A percentile compares a stretch with the other conserved stretches of the same genome.
phyloP scores from a whole-genome alignment of 306 rosid species.

The Neltuma alba region DNA sequence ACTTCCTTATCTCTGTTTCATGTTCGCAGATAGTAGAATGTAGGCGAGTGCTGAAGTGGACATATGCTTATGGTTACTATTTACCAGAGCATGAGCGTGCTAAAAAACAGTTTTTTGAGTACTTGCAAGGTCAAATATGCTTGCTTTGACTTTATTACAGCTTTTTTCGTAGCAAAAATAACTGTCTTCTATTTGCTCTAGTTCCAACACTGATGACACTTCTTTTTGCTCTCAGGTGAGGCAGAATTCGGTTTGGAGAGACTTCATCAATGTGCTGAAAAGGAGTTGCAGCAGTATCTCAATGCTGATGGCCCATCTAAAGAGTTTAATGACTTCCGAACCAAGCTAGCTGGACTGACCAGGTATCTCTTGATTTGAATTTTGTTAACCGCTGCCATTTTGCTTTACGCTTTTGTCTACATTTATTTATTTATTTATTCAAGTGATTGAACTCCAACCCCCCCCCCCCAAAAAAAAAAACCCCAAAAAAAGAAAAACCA shows the following conservation, averaged over 20 bases:
- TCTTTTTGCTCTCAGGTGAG: conserved; percentile 58
- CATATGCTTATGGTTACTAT: conserved; percentile 92
- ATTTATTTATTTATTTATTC: background rate
- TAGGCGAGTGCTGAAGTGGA: conserved; percentile 95
- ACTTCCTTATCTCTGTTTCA: conserved; percentile 30
- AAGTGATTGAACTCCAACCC: background rate
- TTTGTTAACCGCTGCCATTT: background rate
- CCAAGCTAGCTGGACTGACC: conserved; percentile 81
- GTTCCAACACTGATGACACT: conserved; percentile 26
- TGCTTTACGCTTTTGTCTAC: background rate
- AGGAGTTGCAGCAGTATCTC: conserved; percentile 69
- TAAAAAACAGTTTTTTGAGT: conserved; percentile 73
- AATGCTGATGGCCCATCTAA: conserved; percentile 54
- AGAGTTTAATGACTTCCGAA: conserved; percentile 83
- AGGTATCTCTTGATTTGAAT: conserved; percentile 35
- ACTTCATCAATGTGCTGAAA: conserved; percentile 84
- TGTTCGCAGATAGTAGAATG: conserved; percentile 88
- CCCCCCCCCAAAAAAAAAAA: too few relatives aligned
- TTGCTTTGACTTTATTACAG: conserved; percentile 15
- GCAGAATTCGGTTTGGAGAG: conserved; percentile 85
- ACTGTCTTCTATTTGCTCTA: background rate
- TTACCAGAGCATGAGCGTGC: conserved; percentile 75
- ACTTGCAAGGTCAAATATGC: conserved; percentile 62
- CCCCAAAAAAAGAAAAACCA: too few relatives aligned
- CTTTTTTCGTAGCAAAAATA: background rate